Base-by-base conservation (phyloP, 1,139 yeast species). In the Suhomyces terraborum region DNA sequence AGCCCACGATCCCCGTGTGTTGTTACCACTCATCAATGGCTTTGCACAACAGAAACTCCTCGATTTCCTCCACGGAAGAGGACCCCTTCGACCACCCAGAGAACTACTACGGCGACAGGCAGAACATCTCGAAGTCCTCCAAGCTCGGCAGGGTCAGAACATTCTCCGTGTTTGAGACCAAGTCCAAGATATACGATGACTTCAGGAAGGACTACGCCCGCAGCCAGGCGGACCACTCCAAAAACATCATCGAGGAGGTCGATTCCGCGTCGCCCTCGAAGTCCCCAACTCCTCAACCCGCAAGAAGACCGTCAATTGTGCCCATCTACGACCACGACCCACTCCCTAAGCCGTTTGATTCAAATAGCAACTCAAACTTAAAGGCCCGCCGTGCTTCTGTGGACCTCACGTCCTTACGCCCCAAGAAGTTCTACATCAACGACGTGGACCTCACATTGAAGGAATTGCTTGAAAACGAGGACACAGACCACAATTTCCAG, bases 401-500 rank as follows among this genome's bases (percentile, higher is more conserved):
- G 44, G 95, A 86, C 58, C 88, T 80, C 44, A 66, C 80, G 2
- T 43, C 51, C 26, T 42, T 57, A 25, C 57, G 58, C 34, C 72
- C 74, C 6, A 73, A 82, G 51, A 74, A 81, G 55, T 88, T 86
- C 57, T 79, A 82, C 56, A 85, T 91, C 44, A 73, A 77, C 48
- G 87, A 89, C 59, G 86, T 91, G 24, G 87, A 88, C 53, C 62
- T 74, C 22, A 88, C 97, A 1, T 69, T 89, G 45, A 67, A 77
- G 19, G 84, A 85, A 51, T 70, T 91, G 41, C 68, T 91, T 47
- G 77, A 73, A 23, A 80, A 77, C 48, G 97, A 91, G 60, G 98
- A 91, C 59, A 89, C 97, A 3, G 96, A 89, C 61, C 75, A 75
- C 42, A 85, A 91, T 61, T 82, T 67, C 61, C 97, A 91, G 62